Evolutionary conservation across 1,139 yeast species (phyloP), one percentile per base, ranked within the genome.

Genomic region (Martiniozyma asiatica): DNA sequence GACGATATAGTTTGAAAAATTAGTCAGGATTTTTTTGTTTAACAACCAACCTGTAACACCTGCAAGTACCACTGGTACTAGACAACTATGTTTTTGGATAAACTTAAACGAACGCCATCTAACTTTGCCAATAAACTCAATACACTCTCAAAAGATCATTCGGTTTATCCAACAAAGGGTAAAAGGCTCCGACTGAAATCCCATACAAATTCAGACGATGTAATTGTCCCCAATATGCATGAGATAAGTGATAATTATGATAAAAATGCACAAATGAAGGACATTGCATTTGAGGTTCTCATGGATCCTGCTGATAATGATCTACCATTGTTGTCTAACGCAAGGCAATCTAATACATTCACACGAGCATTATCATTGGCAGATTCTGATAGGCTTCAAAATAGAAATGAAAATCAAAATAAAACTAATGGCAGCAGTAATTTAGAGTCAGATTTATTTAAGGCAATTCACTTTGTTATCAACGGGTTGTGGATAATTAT

Each of bases 281-380:
- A 43, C 25, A 40, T 43, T 12, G 54, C 54, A 9, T 48, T 48
- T 28, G 54, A 50, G 33, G 41, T 49, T 6, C 29, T 35, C 14
- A 25, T 42, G 31, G 38, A 32, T 15, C 18, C 18, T 17, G 8
- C 18, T 6, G 8, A 6, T 6, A 8, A 17, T 17, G n/a, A n/a
- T n/a, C n/a, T n/a, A n/a, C n/a, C n/a, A n/a, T n/a, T n/a, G n/a
- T n/a, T n/a, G n/a, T 17, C 18, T 6, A 17, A 17, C 8, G 6
- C 18, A 17, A n/a, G n/a, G n/a, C 6, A 17, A 6, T 17, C 18
- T 8, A 20, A 16, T 12, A n/a, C n/a, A n/a, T n/a, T n/a, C n/a
- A n/a, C n/a, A n/a, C n/a, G n/a, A n/a, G n/a, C n/a, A n/a, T n/a
- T n/a, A n/a, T 10, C 25, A 5, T 8, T 25, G 6, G 29, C 23